phyloP scores from a whole-genome alignment of 1,139 yeast genomes.

The Maudiozyma humilis region DNA sequence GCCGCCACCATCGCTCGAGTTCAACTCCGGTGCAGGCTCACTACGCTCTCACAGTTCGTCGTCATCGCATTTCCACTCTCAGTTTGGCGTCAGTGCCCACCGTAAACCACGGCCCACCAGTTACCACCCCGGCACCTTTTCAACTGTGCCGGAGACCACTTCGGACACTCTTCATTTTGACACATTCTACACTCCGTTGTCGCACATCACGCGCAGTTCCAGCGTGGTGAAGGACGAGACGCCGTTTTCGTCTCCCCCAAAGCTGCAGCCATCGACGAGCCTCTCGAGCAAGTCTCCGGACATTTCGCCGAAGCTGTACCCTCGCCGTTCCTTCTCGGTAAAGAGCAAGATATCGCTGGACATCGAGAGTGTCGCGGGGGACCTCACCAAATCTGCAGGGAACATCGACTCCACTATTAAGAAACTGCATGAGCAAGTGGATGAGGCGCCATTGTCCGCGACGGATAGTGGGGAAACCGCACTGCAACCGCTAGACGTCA shows the following conservation, averaged over 20 bases:
- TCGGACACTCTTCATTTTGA: background rate
- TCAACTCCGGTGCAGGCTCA: background rate
- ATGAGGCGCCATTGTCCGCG: conserved; percentile 15
- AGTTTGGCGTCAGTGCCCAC: background rate
- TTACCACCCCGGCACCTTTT: conserved; percentile 52
- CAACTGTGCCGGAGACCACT: conserved; percentile 33
- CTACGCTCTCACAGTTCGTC: background rate
- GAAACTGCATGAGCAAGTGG: conserved; percentile 20
- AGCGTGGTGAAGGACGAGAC: conserved; percentile 10
- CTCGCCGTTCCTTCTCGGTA: conserved; percentile 21
- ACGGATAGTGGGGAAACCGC: conserved; percentile 2
- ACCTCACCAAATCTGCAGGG: conserved; percentile 27
- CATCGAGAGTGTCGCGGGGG: conserved; percentile 31
- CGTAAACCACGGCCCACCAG: conserved; percentile 74
- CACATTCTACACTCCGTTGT: conserved; percentile 35
- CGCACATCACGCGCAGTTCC: background rate
- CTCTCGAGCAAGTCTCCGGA: conserved; percentile 11
- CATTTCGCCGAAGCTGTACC: conserved; percentile 19
- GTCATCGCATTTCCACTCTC: conserved; percentile 4
- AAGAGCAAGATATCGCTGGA: conserved; percentile 31
- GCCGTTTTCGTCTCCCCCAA: conserved; percentile 13
- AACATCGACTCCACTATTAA: conserved; percentile 16
- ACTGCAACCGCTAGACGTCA: background rate
- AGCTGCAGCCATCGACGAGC: conserved; percentile 12
- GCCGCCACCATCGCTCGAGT: background rate